These are phyloP conservation scores for Eryngium alpinum DNA, from an alignment of 140 eudicot genomes.

Conservation along the genomic window DNA sequence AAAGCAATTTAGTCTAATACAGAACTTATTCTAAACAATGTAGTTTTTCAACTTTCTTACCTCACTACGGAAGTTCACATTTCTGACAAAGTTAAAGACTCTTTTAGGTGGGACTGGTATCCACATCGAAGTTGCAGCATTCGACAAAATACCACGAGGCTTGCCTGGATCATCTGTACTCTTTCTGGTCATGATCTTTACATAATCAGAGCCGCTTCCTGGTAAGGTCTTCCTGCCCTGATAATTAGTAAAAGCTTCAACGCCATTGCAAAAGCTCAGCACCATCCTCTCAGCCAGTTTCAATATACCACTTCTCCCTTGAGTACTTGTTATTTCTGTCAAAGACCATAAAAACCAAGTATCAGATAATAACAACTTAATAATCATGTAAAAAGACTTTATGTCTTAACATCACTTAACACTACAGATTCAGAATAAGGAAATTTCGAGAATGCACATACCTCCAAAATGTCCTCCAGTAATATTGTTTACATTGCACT, in stretches of 20 bases:
- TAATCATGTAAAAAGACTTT: background rate
- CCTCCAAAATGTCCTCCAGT: conserved; percentile 23
- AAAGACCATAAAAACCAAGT: too few species aligned
- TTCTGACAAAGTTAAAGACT: conserved; percentile 77
- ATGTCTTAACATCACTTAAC: too few species aligned
- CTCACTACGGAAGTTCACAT: conserved; percentile 69
- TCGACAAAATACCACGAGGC: conserved; percentile 75
- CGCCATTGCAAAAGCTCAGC: conserved; percentile 75
- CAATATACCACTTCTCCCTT: conserved; percentile 89
- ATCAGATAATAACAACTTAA: too few species aligned
- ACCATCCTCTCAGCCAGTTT: conserved; percentile 94
- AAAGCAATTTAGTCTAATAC: too few species aligned
- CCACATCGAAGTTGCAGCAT: conserved; percentile 95
- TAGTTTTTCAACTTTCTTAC: conserved; percentile 27
- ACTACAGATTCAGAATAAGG: too few species aligned
- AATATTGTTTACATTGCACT: conserved; percentile 47
- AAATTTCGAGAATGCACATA: background rate
- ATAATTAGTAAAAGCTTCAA: conserved; percentile 69
- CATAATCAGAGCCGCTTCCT: conserved; percentile 86
- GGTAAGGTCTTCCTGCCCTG: conserved; percentile 80
- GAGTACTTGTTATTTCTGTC: conserved; percentile 22
- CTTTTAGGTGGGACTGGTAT: too few species aligned
- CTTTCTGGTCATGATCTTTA: conserved; percentile 74
- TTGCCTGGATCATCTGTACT: conserved; percentile 89
- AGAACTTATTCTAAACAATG: too few species aligned